phyloP scores from a whole-genome alignment of 2,329 filamentous ascomycete species.

The Fusarium acutatum region DNA sequence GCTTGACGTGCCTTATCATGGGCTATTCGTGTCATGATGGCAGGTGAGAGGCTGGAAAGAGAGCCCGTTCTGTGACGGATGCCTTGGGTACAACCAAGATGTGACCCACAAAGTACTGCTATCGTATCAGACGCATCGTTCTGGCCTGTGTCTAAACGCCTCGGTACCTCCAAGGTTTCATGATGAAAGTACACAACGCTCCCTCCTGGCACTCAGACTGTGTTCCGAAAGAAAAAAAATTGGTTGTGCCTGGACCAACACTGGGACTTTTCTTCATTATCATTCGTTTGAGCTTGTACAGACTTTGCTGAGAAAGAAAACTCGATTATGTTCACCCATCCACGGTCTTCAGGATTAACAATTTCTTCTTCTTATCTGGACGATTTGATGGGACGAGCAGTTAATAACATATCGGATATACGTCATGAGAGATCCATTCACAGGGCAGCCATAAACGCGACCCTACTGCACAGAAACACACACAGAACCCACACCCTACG shows the following conservation, averaged over 20 bases:
- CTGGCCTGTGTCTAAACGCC: not conserved
- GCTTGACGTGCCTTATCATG: not conserved
- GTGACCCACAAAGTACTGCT: conserved; percentile 10
- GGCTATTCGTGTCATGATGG: conserved; percentile 12
- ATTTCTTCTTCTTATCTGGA: not conserved
- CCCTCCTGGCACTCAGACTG: not conserved
- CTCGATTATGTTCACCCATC: not conserved
- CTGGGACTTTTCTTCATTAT: not conserved
- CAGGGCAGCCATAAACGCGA: conserved; percentile 20
- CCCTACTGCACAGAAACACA: conserved; percentile 28
- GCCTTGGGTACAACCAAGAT: conserved; percentile 8
- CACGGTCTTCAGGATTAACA: not conserved
- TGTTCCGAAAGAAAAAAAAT: conserved; percentile 3
- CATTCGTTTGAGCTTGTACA: not conserved
- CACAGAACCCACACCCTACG: not conserved
- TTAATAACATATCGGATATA: conserved; percentile 12
- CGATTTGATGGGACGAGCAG: not conserved
- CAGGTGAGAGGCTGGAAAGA: not conserved
- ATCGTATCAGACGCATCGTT: not conserved
- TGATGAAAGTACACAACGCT: conserved; percentile 12
- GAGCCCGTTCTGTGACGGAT: conserved; percentile 14
- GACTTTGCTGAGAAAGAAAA: not conserved
- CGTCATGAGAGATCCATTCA: conserved; percentile 27
- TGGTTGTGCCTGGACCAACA: conserved; percentile 5
- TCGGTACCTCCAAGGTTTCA: conserved; percentile 1